Conservation (phyloP, 1,284 basidiomycete species). For the Lentinula novae-zelandiae region DNA sequence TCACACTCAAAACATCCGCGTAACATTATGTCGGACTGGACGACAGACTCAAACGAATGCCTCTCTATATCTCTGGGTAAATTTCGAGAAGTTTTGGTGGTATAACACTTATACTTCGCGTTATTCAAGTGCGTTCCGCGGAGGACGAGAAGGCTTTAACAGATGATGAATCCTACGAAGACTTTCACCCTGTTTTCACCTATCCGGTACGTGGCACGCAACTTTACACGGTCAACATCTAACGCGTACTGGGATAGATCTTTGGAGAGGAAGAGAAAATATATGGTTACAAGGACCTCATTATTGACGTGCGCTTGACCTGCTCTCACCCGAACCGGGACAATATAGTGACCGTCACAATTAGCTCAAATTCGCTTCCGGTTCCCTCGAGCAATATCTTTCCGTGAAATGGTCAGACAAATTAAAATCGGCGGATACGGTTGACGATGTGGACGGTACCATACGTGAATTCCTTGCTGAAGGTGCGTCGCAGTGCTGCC, state of each 20-base stretch:
- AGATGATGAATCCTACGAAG: constrained; percentile 56
- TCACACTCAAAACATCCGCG: background rate
- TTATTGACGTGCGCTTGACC: constrained; percentile 66
- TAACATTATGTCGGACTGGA: constrained; percentile 54
- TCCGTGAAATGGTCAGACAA: constrained; percentile 66
- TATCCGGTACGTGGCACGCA: constrained; percentile 63
- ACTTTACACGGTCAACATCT: background rate
- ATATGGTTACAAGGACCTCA: constrained; percentile 86
- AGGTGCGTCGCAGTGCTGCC: constrained; percentile 36
- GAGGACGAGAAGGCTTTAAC: constrained; percentile 61
- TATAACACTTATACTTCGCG: constrained; percentile 3
- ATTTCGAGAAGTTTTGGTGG: constrained; percentile 15
- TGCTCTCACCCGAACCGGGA: constrained; percentile 4
- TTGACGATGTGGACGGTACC: constrained; percentile 85
- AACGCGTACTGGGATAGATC: constrained; percentile 45
- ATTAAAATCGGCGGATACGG: constrained; percentile 67
- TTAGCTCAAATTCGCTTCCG: constrained; percentile 81
- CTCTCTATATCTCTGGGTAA: constrained; percentile 70
- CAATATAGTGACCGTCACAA: background rate
- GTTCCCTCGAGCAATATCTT: constrained; percentile 78
- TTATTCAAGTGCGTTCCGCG: constrained; percentile 50
- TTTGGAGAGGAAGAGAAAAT: constrained; percentile 96
- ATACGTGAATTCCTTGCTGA: constrained; percentile 79
- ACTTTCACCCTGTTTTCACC: constrained; percentile 82
- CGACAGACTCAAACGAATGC: constrained; percentile 77